Conservation (phyloP, 2,329 filamentous ascomycete species). For the Davidsoniella virescens region DNA sequence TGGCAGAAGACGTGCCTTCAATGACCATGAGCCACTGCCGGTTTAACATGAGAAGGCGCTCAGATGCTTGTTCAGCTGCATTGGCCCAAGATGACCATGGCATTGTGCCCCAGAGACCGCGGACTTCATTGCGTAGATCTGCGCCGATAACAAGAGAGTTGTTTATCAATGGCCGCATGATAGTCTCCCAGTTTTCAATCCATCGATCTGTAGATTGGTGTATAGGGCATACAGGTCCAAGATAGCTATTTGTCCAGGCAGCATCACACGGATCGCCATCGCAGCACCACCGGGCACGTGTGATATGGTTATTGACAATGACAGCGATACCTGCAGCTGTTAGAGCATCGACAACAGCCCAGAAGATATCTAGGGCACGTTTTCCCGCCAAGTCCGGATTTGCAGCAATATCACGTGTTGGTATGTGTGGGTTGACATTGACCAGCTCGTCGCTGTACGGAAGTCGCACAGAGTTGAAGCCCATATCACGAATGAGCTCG, state of each 20-base stretch:
- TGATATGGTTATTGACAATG: slow-evolving; percentile 57
- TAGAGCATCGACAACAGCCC: slow-evolving; percentile 40
- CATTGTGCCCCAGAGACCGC: slow-evolving; percentile 54
- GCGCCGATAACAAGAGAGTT: slow-evolving; percentile 49
- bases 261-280: slow-evolving; percentile 52
- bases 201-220: slow-evolving; percentile 48
- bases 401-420: slow-evolving; percentile 31
- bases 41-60: slow-evolving; percentile 42
- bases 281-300: slow-evolving; percentile 51
- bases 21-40: slow-evolving; percentile 50
- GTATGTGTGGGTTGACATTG: slow-evolving; percentile 35
- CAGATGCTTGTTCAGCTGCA: slow-evolving; percentile 47
- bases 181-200: slow-evolving; percentile 48
- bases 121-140: slow-evolving; percentile 53
- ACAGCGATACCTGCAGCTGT: slow-evolving; percentile 47
- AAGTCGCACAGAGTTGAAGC: slow-evolving; percentile 54
- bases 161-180: slow-evolving; percentile 42
- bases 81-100: slow-evolving; percentile 46
- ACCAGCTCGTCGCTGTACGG: slow-evolving; percentile 57
- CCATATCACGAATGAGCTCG: slow-evolving; percentile 39
- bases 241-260: slow-evolving; percentile 48
- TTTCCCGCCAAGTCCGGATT: slow-evolving; percentile 43
- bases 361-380: slow-evolving; percentile 43
- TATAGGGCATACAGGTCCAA: slow-evolving; percentile 42
- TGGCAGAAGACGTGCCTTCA: slow-evolving; percentile 50